Conservation (phyloP, 163 green algal species). For the Coccomyxa subellipsoidea region DNA sequence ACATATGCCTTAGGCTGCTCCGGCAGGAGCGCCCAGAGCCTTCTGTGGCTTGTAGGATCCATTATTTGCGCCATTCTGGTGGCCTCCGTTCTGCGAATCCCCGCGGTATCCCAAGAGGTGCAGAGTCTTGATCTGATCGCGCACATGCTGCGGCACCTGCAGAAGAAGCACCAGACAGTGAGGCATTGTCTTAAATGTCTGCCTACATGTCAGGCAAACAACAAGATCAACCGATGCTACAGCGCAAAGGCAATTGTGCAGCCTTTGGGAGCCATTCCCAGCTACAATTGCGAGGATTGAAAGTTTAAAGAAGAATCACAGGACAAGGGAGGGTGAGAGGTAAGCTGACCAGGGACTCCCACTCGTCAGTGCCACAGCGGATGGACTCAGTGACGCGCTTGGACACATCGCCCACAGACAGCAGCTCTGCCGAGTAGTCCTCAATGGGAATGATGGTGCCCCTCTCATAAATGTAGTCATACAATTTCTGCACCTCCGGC, state of each 20-base stretch:
- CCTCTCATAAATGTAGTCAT: slow-evolving; percentile 47
- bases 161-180: too few species aligned
- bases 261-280: too few species aligned
- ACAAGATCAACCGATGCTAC: too few species aligned
- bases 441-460: slow-evolving; percentile 46
- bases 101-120: slow-evolving; percentile 30
- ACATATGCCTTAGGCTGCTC: background rate
- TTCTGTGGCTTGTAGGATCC: background rate
- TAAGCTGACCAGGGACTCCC: slow-evolving; percentile 38
- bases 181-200: too few species aligned
- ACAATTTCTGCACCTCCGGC: slow-evolving; percentile 43
- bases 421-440: slow-evolving; percentile 34
- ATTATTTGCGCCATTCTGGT: background rate
- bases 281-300: too few species aligned
- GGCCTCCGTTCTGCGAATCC: background rate
- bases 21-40: background rate
- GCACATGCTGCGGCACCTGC: slow-evolving; percentile 27
- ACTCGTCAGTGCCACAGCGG: slow-evolving; percentile 32
- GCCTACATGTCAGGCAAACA: too few species aligned
- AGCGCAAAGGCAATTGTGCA: too few species aligned
- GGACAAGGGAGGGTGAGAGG: too few species aligned
- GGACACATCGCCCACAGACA: slow-evolving; percentile 39
- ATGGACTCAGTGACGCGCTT: slow-evolving; percentile 44
- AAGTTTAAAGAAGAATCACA: too few species aligned
- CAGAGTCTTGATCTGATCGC: slow-evolving; percentile 44